Evolutionary conservation across 2,329 filamentous ascomycete genomes (phyloP).

Genomic region (Arachnopeziza araneosa): DNA sequence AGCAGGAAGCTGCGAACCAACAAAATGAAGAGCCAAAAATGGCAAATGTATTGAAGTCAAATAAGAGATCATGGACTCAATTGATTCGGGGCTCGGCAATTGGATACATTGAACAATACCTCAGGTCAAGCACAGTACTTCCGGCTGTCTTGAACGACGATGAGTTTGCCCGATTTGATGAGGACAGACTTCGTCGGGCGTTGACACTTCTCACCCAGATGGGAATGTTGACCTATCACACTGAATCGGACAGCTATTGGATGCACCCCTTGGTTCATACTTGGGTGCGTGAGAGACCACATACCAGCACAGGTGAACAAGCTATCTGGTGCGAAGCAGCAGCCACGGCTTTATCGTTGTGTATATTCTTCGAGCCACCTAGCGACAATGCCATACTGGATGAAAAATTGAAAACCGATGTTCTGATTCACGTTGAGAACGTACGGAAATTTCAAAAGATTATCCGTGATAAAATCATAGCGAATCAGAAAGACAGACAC

Average conservation of each 20-base stretch:
- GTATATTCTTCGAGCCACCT: slow-evolving; percentile 24
- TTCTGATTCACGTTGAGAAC: slow-evolving; percentile 27
- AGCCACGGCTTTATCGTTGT: slow-evolving; percentile 19
- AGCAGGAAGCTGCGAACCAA: slow-evolving; percentile 8
- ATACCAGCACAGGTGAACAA: slow-evolving; percentile 24
- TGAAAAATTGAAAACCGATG: slow-evolving; percentile 14
- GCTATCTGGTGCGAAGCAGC: slow-evolving; percentile 29
- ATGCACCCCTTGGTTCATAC: slow-evolving; percentile 31
- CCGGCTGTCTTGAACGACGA: slow-evolving; percentile 16
- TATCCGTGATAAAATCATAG: neutral
- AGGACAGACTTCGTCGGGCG: slow-evolving; percentile 18
- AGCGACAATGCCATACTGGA: slow-evolving; percentile 13
- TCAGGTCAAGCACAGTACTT: neutral
- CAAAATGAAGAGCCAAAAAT: neutral
- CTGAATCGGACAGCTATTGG: slow-evolving; percentile 24
- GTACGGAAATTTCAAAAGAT: slow-evolving; percentile 15
- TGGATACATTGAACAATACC: neutral
- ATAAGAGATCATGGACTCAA: neutral
- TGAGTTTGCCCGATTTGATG: slow-evolving; percentile 1
- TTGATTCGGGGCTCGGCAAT: neutral
- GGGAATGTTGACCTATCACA: slow-evolving; percentile 23
- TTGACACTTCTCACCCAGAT: slow-evolving; percentile 19
- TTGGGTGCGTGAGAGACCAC: slow-evolving; percentile 29
- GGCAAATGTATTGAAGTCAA: neutral
- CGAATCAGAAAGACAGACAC: slow-evolving; percentile 9